Percentiles rank a stretch among this genome's conserved stretches.
These are phyloP conservation scores for Leishmania braziliensis DNA, from an alignment of 208 protist genomes.

Conservation along the genomic window DNA sequence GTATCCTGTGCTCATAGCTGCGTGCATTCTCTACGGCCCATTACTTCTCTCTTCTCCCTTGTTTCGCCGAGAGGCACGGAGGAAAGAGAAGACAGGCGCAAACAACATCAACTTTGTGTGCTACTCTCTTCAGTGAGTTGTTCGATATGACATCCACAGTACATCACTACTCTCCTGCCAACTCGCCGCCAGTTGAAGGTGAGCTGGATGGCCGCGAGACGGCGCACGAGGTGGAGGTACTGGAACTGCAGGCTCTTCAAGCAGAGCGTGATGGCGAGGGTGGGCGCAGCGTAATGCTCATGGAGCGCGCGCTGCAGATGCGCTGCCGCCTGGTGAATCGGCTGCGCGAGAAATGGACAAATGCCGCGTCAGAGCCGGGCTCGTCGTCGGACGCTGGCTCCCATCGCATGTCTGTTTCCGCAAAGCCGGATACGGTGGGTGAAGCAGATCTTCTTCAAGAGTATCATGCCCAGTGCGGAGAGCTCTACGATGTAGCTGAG, in stretches of 20 bases:
- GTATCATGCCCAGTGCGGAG: constrained; percentile 33
- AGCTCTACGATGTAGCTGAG: constrained; percentile 72
- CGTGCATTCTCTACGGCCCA: background rate
- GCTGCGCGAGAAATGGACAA: constrained; percentile 31
- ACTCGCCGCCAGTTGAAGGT: constrained; percentile 34
- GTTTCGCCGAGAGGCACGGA: background rate
- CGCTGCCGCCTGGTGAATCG: constrained; percentile 43
- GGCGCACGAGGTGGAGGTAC: constrained; percentile 55
- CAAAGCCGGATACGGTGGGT: constrained; percentile 5
- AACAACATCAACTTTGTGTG: background rate
- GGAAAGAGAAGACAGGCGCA: background rate
- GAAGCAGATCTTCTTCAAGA: constrained; percentile 24
- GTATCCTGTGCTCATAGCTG: background rate
- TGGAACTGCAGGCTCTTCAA: constrained; percentile 64
- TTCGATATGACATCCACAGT: constrained; percentile 14
- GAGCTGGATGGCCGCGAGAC: constrained; percentile 61
- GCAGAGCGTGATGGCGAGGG: constrained; percentile 58
- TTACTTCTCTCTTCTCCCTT: background rate
- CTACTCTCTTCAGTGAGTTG: background rate
- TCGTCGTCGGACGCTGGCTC: background rate
- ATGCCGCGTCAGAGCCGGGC: background rate
- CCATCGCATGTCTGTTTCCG: constrained; percentile 19
- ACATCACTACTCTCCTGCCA: constrained; percentile 39
- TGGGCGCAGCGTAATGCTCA: constrained; percentile 60
- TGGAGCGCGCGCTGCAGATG: constrained; percentile 84